Conservation (phyloP, 129 eudicot species). For the Saussurea involucrata region DNA sequence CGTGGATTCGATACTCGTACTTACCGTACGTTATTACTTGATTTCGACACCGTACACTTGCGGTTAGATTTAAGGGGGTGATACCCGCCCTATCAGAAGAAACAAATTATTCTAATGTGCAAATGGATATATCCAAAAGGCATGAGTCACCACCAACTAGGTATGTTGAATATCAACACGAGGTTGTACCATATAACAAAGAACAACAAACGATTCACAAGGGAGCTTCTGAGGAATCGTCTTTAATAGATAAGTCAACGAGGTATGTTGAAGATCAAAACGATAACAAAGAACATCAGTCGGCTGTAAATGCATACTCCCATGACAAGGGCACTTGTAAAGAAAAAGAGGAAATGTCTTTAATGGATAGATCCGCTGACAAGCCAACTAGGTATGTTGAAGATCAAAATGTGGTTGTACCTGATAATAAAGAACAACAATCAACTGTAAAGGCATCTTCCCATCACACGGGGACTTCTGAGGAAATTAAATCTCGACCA, state of each 20-base stretch:
- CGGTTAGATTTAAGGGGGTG: no score
- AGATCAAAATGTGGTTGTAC: conserved; percentile 1
- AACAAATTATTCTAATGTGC: neutral
- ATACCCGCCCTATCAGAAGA: no score
- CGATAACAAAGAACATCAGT: neutral
- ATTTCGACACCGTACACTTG: no score
- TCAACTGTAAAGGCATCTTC: no score
- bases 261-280: neutral
- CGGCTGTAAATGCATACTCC: neutral
- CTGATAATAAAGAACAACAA: no score
- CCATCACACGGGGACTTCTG: no score
- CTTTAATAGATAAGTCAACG: no score
- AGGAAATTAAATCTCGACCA: no score
- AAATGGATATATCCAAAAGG: conserved; percentile 16
- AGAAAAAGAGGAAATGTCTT: neutral
- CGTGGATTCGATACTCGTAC: no score
- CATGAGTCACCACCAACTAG: conserved; percentile 21
- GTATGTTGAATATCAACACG: neutral
- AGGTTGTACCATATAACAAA: neutral
- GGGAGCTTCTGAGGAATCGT: neutral
- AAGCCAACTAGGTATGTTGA: neutral
- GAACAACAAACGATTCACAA: neutral
- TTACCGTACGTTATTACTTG: no score
- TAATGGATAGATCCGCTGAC: no score
- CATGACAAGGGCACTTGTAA: neutral